These are phyloP conservation scores for Vigna reflexopilosa DNA, from an alignment of 306 rosid species.

Conservation along the genomic window DNA sequence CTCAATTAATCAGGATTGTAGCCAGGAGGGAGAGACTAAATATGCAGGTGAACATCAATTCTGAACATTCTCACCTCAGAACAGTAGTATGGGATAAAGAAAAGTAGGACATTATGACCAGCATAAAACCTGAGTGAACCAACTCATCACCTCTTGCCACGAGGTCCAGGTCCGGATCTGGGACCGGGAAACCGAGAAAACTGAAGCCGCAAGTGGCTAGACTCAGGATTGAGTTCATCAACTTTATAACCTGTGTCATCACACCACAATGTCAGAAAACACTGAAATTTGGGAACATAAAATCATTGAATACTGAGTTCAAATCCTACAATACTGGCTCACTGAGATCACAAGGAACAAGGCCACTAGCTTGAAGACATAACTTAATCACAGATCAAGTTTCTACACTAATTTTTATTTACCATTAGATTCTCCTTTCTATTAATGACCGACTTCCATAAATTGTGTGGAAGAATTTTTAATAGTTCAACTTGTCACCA, in stretches of 20 bases:
- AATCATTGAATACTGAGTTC: background rate
- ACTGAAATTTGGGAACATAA: slow-evolving; percentile 12
- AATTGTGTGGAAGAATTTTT: background rate
- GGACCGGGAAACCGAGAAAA: slow-evolving; percentile 89
- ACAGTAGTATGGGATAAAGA: slow-evolving; percentile 7
- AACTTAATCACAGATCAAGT: background rate
- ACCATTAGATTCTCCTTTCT: background rate
- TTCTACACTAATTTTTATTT: background rate
- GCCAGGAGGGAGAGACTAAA: slow-evolving; percentile 35
- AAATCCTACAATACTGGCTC: background rate
- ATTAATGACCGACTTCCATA: background rate
- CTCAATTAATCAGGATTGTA: slow-evolving; percentile 22
- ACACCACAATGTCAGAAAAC: slow-evolving; percentile 50
- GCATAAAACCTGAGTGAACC: slow-evolving; percentile 33
- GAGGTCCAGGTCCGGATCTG: slow-evolving; percentile 66
- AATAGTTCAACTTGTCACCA: background rate
- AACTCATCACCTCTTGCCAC: slow-evolving; percentile 78
- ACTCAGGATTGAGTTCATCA: slow-evolving; percentile 74
- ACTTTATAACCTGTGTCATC: slow-evolving; percentile 68
- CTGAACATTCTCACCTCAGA: slow-evolving; percentile 33
- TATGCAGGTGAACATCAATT: slow-evolving; percentile 34
- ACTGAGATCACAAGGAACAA: background rate
- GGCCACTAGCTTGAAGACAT: background rate
- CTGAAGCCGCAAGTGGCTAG: slow-evolving; percentile 76
- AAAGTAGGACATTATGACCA: slow-evolving; percentile 25